Percentiles rank a stretch among this genome's conserved stretches.
These are phyloP conservation scores for Plasmodiophora brassicae DNA, from an alignment of 208 protist species.

Conservation along the genomic window DNA sequence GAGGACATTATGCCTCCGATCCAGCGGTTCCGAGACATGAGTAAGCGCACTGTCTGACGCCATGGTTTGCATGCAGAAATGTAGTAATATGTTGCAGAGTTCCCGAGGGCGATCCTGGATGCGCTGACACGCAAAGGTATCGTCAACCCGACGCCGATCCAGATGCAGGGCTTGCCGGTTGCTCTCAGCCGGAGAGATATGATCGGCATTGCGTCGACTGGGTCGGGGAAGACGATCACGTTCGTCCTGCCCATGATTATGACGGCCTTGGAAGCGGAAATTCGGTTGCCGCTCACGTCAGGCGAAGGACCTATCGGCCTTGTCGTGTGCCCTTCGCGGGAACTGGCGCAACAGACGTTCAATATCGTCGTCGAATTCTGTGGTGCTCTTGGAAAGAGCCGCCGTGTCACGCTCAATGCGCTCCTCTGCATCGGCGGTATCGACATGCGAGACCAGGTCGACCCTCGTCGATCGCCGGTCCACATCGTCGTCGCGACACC, in stretches of 20 bases:
- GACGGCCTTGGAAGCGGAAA: conserved; percentile 70
- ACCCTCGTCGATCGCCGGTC: conserved; percentile 57
- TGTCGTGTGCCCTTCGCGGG: conserved; percentile 73
- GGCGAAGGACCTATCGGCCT: conserved; percentile 54
- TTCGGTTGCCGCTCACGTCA: conserved; percentile 56
- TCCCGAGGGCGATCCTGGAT: conserved; percentile 62
- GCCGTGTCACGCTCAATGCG: conserved; percentile 48
- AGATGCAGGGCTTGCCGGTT: conserved; percentile 76
- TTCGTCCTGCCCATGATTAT: conserved; percentile 75
- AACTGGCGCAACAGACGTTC: conserved; percentile 74
- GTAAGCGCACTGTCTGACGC: not conserved
- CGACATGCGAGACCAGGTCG: conserved; percentile 62
- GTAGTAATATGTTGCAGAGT: conserved; percentile 32
- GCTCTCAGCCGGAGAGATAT: conserved; percentile 71
- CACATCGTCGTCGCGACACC: conserved; percentile 80
- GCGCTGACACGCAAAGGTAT: conserved; percentile 63
- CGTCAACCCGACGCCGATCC: conserved; percentile 74
- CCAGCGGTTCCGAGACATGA: conserved; percentile 57
- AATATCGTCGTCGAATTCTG: conserved; percentile 54
- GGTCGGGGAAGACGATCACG: conserved; percentile 78
- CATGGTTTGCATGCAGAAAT: not conserved
- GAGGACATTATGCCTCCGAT: conserved; percentile 68
- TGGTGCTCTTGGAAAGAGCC: no score
- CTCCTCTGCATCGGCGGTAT: conserved; percentile 73
- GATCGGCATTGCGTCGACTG: conserved; percentile 83